Base-by-base conservation (phyloP, 805 yeast genomes). In the Komagataella ulmi region DNA sequence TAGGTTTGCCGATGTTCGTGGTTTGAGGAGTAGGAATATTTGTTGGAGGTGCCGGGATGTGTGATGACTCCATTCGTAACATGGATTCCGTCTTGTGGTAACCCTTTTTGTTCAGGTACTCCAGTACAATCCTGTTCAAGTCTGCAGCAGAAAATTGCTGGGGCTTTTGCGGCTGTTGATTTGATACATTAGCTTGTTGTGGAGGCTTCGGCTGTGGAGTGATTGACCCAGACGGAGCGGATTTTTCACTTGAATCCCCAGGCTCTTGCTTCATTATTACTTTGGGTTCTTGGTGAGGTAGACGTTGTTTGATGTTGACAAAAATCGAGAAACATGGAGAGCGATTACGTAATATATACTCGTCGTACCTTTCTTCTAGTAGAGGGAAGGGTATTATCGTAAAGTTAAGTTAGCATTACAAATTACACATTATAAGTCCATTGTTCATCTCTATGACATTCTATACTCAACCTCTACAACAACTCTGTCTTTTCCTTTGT, bases 51-150 rank as follows among this genome's bases (percentile, higher is more conserved):
- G 77, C 71, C 1, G 80, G 76, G 6, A 76, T 75, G 54, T 84
- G 81, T 0, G 88, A 75, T 56, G 84, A 78, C 64, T 93, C 99
- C 55, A 89, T 80, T 55, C 99, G 78, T 49, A 93, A 74, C 83
- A 90, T 87, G 2, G 96, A 89, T 65, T 93, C 99, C 0, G 99
- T 91, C 58, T 84, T 81, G 58, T 86, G 90, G 62, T 88, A 93
- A 2, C 99, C 99, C 65, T 90, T 89, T 61, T 93, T 91, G 64
- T 83, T 85, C 57, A 93, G 74, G 60, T 91, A 93, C 59, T 93
- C 99, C 60, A 93, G 73, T 40, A 93, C 98, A 61, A 93, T 88
- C 56, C 93, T 73, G 65, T 90, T 91, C 63, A 93, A 74, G 64
- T 93, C 98, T 4, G 91, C 89, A 49, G 87, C 88, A 0, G 95